Evolutionary conservation across 805 yeast species (phyloP), one percentile per base, ranked within the genome.

Genomic region (Sugiyamaella qingdaonensis): DNA sequence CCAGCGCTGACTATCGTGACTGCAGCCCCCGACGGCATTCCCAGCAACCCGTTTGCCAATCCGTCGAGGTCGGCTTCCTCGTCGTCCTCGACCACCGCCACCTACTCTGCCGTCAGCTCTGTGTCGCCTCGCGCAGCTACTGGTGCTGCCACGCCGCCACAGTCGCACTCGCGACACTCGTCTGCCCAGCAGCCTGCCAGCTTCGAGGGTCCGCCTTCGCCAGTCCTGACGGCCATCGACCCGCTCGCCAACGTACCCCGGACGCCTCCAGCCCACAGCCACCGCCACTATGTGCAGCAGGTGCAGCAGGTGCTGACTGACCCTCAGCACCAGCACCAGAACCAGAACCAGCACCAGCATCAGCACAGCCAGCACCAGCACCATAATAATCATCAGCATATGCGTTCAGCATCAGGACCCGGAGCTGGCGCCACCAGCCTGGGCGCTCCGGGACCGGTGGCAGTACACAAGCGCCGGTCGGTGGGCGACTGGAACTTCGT

Each of bases 401-500:
- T 21, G 24, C 43, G 43, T 2, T 39, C 43, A 7, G 43, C 43
- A 21, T 39, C 43, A 5, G 19, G 7, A 21, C 13, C 43, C 24
- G 19, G 42, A 19, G 11, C 18, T n/a, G 9, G 18, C 14, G 9
- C 42, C 42, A 36, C 35, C 35, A 32, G n/a, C 35, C 13, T 10
- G 35, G 39, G 39, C 3, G 39, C 8, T 16, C 39, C 39, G 9
- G 39, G 39, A 34, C 39, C 39, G 3, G 21, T 16, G 24, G 43
- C 43, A 7, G 37, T 24, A 7, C 58, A 58, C 43, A 70, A 90
- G 67, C 81, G 98, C 58, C 86, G 85, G 54, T 79, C 96, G 3
- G 85, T 92, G 51, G 99, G 98, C 11, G 97, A 94, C 59, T 92
- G 99, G 99, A 95, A 88, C 61, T 91, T 92, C 62, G 78, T 88